Evolutionary conservation across 208 protist species (phyloP), one percentile per base, ranked within the genome.

Genomic region (Trypanosomatidae sp.): DNA sequence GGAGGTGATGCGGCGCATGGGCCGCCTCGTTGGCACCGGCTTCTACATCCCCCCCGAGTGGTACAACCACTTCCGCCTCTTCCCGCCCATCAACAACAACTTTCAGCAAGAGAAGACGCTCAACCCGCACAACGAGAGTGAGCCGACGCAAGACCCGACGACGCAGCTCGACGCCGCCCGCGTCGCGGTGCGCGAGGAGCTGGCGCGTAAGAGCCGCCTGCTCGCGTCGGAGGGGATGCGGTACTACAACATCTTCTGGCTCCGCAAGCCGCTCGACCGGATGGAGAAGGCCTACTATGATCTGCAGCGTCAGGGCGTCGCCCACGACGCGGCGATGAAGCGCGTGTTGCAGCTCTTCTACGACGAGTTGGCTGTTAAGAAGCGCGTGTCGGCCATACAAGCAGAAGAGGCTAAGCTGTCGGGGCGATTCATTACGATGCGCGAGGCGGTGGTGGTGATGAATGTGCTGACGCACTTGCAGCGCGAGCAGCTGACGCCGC

Each of bases 41-140:
- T 94, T 94, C 60, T 94, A 94, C 70, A 90, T 94, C 41, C 85
- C 85, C 0, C 85, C 85, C 2, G 80, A 88, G 55, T 94, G 85
- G 85, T 94, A 94, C 70, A 84, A 75, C 28, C 85, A 94, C 72
- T 94, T 94, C 43, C 74, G 85, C 50, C 89, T 94, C 80, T 94
- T 94, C 52, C 85, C 85, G 19, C 85, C 85, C 15, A 83, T 89
- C 21, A 74, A 86, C 45, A 66, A 90, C 64, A 87, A 90, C 69
- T 89, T 90, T 44, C 71, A 75, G 53, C 72, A 94, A 55, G 85
- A 94, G 62, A 68, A 69, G 49, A 94, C 85, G 2, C 70, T 94
- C 13, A 94, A 94, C 66, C 85, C 85, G 37, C 66, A 80, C 15
- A 87, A 84, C 45, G 51, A 57, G 19, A 71, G 58, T 20, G 77